Evolutionary conservation across 306 rosid species (phyloP).

Genomic region (Corylus heterophylla): DNA sequence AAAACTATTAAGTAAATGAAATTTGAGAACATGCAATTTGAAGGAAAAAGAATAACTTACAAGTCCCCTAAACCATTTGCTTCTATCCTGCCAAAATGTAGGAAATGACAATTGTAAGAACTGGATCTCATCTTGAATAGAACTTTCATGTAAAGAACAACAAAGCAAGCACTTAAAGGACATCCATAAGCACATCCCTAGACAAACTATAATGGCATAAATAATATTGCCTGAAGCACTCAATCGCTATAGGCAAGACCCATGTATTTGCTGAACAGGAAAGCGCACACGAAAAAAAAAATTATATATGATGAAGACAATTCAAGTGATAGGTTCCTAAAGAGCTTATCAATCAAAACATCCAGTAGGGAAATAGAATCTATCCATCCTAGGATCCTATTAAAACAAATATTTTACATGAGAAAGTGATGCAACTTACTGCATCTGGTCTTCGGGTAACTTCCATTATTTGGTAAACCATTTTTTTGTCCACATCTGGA

Average conservation of each 20-base stretch:
- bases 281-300: neutral
- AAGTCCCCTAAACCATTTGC: slow-evolving; percentile 73
- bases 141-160: slow-evolving; percentile 1
- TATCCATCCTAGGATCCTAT: neutral
- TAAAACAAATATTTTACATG: neutral
- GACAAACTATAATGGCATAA: neutral
- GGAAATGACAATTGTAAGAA: slow-evolving; percentile 42
- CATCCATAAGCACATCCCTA: slow-evolving; percentile 18
- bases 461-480: slow-evolving; percentile 34
- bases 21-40: slow-evolving; percentile 13
- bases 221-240: neutral
- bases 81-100: slow-evolving; percentile 67
- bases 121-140: slow-evolving; percentile 10
- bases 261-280: neutral
- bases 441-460: slow-evolving; percentile 50
- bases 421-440: slow-evolving; percentile 58
- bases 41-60: slow-evolving; percentile 58
- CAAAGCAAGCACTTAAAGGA: neutral
- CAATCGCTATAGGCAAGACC: neutral
- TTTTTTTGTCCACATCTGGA: slow-evolving; percentile 27
- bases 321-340: neutral
- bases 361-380: neutral
- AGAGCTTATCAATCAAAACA: neutral
- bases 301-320: neutral
- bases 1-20: slow-evolving; percentile 5